phyloP scores from a whole-genome alignment of 1,284 basidiomycete species.

The Jaminaea rosea region DNA sequence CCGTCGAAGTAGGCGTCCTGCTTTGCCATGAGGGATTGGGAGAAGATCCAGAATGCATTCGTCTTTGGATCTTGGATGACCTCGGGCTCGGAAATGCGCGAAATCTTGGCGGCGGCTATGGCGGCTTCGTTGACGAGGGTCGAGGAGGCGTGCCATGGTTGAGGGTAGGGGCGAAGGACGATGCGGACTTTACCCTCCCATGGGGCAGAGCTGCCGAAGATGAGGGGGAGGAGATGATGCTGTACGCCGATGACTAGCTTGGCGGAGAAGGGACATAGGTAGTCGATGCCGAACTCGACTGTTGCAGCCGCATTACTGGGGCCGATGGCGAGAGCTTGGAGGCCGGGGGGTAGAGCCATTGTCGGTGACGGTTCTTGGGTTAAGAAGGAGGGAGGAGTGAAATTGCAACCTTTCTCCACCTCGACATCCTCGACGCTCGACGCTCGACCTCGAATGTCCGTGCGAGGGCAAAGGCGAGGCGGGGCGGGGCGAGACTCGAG shows the following conservation, averaged over 20 bases:
- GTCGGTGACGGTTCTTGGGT: too few species aligned
- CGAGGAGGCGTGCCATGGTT: conserved; percentile 50
- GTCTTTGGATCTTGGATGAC: conserved; percentile 10
- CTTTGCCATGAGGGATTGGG: conserved; percentile 61
- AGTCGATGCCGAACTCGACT: conserved; percentile 73
- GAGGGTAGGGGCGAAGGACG: conserved; percentile 71
- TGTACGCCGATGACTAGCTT: conserved; percentile 49
- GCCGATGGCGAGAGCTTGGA: conserved; percentile 67
- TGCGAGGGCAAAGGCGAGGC: too few species aligned
- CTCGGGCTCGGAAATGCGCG: conserved; percentile 12
- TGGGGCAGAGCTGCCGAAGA: conserved; percentile 25
- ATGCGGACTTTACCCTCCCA: conserved; percentile 70
- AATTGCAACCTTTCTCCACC: too few species aligned
- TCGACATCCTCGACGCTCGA: too few species aligned
- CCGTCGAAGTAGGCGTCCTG: conserved; percentile 73
- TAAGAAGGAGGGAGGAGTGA: not conserved
- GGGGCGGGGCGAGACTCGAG: too few species aligned
- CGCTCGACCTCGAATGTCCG: too few species aligned
- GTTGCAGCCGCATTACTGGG: conserved; percentile 63
- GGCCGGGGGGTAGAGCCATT: conserved; percentile 75
- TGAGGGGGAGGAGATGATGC: conserved; percentile 45
- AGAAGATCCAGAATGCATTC: conserved; percentile 35
- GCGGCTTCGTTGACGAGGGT: conserved; percentile 72
- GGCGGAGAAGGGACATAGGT: conserved; percentile 68
- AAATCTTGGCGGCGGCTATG: conserved; percentile 61